Evolutionary conservation across 768 basidiomycete genomes (phyloP).

Genomic region (Cyclocybe aegerita): DNA sequence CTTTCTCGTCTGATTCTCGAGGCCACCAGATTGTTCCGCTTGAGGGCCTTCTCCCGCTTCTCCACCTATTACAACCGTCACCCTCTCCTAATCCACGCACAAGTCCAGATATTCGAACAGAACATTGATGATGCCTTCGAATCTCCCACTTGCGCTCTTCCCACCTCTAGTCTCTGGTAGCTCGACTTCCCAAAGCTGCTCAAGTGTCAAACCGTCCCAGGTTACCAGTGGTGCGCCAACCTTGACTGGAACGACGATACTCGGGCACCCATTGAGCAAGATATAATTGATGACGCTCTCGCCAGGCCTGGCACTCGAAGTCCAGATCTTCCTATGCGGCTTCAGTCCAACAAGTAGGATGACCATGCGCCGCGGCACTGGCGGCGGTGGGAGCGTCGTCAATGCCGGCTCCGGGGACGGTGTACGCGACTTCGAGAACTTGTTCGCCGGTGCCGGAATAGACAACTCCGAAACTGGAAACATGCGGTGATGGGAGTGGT

Average conservation of each 20-base stretch:
- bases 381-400: conserved; percentile 39
- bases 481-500: conserved; percentile 10
- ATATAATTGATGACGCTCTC: conserved; percentile 66
- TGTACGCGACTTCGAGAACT: conserved; percentile 48
- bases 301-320: conserved; percentile 53
- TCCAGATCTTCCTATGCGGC: conserved; percentile 61
- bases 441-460: conserved; percentile 38
- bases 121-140: conserved; percentile 53
- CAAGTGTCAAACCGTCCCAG: conserved; percentile 62
- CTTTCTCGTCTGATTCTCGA: neutral
- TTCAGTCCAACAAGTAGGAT: conserved; percentile 57
- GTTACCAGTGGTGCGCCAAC: conserved; percentile 60
- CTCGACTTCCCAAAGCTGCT: conserved; percentile 52
- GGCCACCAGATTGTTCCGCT: neutral
- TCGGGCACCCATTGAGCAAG: conserved; percentile 60
- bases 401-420: conserved; percentile 49
- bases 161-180: conserved; percentile 36
- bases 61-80: conserved; percentile 29
- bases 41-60: neutral
- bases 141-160: conserved; percentile 34
- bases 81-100: conserved; percentile 62
- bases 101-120: conserved; percentile 59
- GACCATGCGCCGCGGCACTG: conserved; percentile 54
- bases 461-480: conserved; percentile 23
- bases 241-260: conserved; percentile 58